Evolutionary conservation across 352 stramenopile genomes (phyloP).

Genomic region (Halophytophthora polymorphica): DNA sequence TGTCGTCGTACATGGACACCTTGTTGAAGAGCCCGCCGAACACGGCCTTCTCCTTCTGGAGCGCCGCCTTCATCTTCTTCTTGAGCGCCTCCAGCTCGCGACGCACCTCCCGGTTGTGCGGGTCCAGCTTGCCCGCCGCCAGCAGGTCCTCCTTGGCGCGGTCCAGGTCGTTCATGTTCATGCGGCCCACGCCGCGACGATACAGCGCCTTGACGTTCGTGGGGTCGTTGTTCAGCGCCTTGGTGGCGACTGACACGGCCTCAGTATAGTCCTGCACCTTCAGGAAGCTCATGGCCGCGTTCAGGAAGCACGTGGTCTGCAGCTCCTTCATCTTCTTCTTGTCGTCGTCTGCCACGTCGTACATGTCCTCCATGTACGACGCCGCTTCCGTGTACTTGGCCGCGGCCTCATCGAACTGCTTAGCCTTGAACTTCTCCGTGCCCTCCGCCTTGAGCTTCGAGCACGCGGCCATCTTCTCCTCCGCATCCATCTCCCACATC

Average conservation of each 20-base stretch:
- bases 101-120: slow-evolving; percentile 79
- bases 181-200: slow-evolving; percentile 77
- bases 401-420: slow-evolving; percentile 86
- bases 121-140: slow-evolving; percentile 78
- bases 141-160: slow-evolving; percentile 85
- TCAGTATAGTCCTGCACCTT: slow-evolving; percentile 91
- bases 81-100: slow-evolving; percentile 76
- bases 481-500: slow-evolving; percentile 89
- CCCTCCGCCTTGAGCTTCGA: slow-evolving; percentile 88
- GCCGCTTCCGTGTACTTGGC: slow-evolving; percentile 78
- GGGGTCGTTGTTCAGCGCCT: slow-evolving; percentile 82
- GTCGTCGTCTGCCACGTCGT: slow-evolving; percentile 82
- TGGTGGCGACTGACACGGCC: slow-evolving; percentile 71
- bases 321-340: slow-evolving; percentile 85
- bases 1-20: slow-evolving; percentile 97
- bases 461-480: slow-evolving; percentile 84
- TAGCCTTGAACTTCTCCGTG: slow-evolving; percentile 91
- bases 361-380: slow-evolving; percentile 85
- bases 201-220: slow-evolving; percentile 86
- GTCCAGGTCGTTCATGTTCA: slow-evolving; percentile 84
- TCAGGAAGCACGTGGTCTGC: slow-evolving; percentile 90
- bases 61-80: slow-evolving; percentile 87
- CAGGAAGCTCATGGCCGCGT: slow-evolving; percentile 94
- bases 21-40: slow-evolving; percentile 97
- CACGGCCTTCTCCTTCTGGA: slow-evolving; percentile 94